A percentile compares a stretch with the other conserved stretches of the same genome.
These are phyloP conservation scores for Amanita polypyramis DNA, from an alignment of 768 basidiomycete genomes.

Conservation along the genomic window DNA sequence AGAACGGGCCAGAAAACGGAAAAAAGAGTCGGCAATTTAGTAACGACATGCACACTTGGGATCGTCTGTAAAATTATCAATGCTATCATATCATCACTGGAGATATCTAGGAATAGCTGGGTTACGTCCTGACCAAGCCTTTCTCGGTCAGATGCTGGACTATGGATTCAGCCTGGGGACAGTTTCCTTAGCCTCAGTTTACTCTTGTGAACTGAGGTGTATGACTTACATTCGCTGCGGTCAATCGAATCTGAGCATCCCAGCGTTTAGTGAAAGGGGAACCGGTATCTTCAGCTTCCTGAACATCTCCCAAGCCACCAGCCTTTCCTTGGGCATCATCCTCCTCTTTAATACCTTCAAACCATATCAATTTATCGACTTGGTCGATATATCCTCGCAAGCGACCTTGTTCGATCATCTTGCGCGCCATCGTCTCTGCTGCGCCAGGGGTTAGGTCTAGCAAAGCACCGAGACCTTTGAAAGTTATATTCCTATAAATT, in stretches of 20 bases:
- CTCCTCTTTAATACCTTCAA: slow-evolving; percentile 79
- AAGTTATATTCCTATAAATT: slow-evolving; percentile 97
- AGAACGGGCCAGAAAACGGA: slow-evolving; percentile 77
- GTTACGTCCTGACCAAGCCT: slow-evolving; percentile 40
- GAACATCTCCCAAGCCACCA: slow-evolving; percentile 85
- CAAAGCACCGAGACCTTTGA: slow-evolving; percentile 83
- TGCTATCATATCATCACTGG: slow-evolving; percentile 18
- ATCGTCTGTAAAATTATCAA: slow-evolving; percentile 17
- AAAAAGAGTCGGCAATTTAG: slow-evolving; percentile 40
- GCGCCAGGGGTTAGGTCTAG: slow-evolving; percentile 85
- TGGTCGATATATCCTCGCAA: slow-evolving; percentile 92
- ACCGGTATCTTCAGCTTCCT: slow-evolving; percentile 80
- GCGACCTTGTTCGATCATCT: slow-evolving; percentile 98
- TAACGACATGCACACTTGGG: slow-evolving; percentile 11
- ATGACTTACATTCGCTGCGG: slow-evolving; percentile 68
- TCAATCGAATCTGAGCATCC: slow-evolving; percentile 89
- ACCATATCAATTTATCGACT: slow-evolving; percentile 89
- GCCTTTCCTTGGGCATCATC: slow-evolving; percentile 92
- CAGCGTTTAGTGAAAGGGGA: slow-evolving; percentile 89
- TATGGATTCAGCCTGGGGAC: slow-evolving; percentile 65
- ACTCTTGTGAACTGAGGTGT: background rate
- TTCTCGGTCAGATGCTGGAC: slow-evolving; percentile 75
- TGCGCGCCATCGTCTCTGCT: slow-evolving; percentile 94
- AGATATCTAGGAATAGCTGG: slow-evolving; percentile 9
- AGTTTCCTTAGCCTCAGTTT: slow-evolving; percentile 8